phyloP scores from a whole-genome alignment of 2,329 filamentous ascomycete species.

The Purpureocillium lavendulum region DNA sequence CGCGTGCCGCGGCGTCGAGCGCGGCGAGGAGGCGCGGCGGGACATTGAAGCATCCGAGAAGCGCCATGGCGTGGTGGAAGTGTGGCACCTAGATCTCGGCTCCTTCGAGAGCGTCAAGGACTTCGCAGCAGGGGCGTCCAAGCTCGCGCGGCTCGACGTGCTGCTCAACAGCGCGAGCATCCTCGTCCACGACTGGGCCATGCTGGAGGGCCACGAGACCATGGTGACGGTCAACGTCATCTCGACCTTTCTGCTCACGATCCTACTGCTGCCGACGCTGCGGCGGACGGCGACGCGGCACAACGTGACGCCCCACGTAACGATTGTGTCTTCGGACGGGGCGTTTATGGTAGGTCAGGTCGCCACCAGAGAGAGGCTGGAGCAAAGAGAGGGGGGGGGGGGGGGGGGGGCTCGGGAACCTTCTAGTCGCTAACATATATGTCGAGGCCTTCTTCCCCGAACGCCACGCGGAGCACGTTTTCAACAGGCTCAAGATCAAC shows the following conservation, averaged over 20 bases:
- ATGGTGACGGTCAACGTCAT: slow-evolving; percentile 39
- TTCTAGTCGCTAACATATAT: too few species aligned
- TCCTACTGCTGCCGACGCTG: slow-evolving; percentile 34
- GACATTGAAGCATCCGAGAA: slow-evolving; percentile 23
- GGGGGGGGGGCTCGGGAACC: too few species aligned
- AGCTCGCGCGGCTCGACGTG: slow-evolving; percentile 31
- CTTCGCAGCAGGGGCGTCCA: slow-evolving; percentile 23
- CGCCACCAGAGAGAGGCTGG: too few species aligned
- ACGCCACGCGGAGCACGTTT: slow-evolving; percentile 18
- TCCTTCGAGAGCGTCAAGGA: slow-evolving; percentile 24
- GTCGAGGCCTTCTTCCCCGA: slow-evolving; percentile 27
- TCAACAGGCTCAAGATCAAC: slow-evolving; percentile 21
- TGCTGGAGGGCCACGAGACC: slow-evolving; percentile 30
- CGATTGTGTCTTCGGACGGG: slow-evolving; percentile 29
- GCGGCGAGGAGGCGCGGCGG: slow-evolving; percentile 30
- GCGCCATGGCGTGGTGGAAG: slow-evolving; percentile 20
- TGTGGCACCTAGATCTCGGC: slow-evolving; percentile 36
- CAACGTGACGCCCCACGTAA: slow-evolving; percentile 25
- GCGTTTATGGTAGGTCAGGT: slow-evolving; percentile 10
- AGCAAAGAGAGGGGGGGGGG: too few species aligned
- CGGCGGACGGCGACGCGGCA: slow-evolving; percentile 22
- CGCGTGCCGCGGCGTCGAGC: slow-evolving; percentile 27
- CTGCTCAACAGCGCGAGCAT: slow-evolving; percentile 32
- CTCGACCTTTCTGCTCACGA: slow-evolving; percentile 33
- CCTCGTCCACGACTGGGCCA: slow-evolving; percentile 7